Percentiles rank a stretch among this genome's conserved stretches.
These are phyloP conservation scores for Clonostachys rhizophaga DNA, from an alignment of 2,329 filamentous ascomycete genomes.

Conservation along the genomic window DNA sequence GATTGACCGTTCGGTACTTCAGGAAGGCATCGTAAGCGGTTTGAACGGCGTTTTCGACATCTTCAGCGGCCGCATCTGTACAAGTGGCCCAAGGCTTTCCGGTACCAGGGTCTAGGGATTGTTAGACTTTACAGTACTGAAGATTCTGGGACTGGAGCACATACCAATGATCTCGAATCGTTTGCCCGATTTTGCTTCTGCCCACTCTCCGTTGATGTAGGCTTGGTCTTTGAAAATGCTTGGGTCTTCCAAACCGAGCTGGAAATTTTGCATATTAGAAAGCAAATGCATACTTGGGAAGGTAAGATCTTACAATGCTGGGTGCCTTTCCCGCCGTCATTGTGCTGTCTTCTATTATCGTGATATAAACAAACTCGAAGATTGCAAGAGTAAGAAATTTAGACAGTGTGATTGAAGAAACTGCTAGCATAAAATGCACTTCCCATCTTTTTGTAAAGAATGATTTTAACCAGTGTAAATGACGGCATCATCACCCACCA, in stretches of 20 bases:
- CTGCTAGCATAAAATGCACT: no score
- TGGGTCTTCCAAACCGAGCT: background rate
- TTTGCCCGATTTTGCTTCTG: conserved; percentile 36
- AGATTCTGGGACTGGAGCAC: background rate
- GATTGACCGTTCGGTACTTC: conserved; percentile 27
- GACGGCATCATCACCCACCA: no score
- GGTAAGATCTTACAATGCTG: background rate
- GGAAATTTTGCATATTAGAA: background rate
- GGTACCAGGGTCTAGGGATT: conserved; percentile 44
- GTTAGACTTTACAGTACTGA: background rate
- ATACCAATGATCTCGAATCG: conserved; percentile 1
- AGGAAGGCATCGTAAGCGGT: conserved; percentile 28
- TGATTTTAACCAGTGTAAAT: no score
- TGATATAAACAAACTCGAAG: no score
- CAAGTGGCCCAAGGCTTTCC: conserved; percentile 44
- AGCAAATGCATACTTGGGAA: background rate
- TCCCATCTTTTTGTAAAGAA: no score
- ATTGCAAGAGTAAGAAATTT: no score
- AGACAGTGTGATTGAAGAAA: no score
- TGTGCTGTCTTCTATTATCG: no score
- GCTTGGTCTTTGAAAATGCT: background rate
- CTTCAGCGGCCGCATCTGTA: conserved; percentile 36
- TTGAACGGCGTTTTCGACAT: conserved; percentile 28
- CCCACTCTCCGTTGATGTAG: conserved; percentile 71
- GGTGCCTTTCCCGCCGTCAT: background rate